phyloP scores from a whole-genome alignment of 1,139 yeast genomes.

The Pneumocystis murina region DNA sequence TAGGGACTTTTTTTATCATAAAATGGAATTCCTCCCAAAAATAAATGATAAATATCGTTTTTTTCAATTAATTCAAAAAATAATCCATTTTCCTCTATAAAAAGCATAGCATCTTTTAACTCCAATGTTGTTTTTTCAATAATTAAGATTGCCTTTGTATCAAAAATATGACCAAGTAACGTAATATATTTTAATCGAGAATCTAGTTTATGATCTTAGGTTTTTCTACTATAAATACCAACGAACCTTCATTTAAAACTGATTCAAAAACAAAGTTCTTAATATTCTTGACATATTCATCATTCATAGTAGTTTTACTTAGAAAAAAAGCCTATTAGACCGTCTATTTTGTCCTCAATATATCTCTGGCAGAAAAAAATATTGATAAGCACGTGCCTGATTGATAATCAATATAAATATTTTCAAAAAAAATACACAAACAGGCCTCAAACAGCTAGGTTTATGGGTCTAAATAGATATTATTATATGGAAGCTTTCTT shows the following conservation, averaged over 20 bases:
- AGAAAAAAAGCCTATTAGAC: too few species aligned
- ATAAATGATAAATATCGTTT: slow-evolving; percentile 83
- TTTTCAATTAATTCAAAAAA: slow-evolving; percentile 36
- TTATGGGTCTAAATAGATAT: too few species aligned
- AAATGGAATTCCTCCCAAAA: slow-evolving; percentile 37
- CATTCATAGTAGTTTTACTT: background rate
- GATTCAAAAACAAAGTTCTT: background rate
- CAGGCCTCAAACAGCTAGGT: too few species aligned
- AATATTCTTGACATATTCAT: background rate
- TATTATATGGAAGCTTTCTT: too few species aligned
- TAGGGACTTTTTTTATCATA: slow-evolving; percentile 35
- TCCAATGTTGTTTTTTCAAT: slow-evolving; percentile 57
- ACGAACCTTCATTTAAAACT: background rate
- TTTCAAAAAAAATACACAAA: too few species aligned
- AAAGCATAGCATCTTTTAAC: slow-evolving; percentile 15
- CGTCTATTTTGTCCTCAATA: too few species aligned
- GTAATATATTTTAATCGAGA: slow-evolving; percentile 68
- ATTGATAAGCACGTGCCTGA: too few species aligned
- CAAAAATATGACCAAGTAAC: slow-evolving; percentile 58
- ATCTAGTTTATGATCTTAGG: slow-evolving; percentile 72
- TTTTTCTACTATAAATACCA: slow-evolving; percentile 27
- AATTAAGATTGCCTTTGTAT: slow-evolving; percentile 50
- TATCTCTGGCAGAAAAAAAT: too few species aligned
- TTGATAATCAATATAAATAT: too few species aligned
- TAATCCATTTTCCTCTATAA: slow-evolving; percentile 16